Evolutionary conservation across 495 filamentous ascomycete genomes (phyloP).

Genomic region (Hypoxylon lienhwacheense): DNA sequence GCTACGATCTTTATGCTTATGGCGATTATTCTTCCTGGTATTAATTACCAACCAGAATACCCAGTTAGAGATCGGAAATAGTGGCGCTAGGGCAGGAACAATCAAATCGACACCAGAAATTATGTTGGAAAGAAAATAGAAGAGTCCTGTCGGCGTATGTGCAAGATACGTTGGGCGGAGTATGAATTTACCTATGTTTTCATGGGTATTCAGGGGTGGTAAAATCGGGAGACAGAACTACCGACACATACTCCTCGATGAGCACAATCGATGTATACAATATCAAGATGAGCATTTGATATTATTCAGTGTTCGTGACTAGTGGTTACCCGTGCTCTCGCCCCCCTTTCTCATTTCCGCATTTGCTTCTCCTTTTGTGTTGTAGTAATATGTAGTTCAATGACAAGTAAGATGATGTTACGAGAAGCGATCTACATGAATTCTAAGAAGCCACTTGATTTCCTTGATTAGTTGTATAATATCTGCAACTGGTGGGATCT

Average conservation of each 20-base stretch:
- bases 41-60: slow-evolving; percentile 48
- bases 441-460: not conserved
- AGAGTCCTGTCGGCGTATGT: slow-evolving; percentile 60
- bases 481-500: slow-evolving; percentile 2
- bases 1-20: slow-evolving; percentile 56
- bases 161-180: slow-evolving; percentile 70
- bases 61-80: slow-evolving; percentile 38
- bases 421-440: slow-evolving; percentile 1
- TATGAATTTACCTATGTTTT: slow-evolving; percentile 38
- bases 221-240: slow-evolving; percentile 44
- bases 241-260: slow-evolving; percentile 64
- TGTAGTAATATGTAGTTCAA: slow-evolving; percentile 2
- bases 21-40: slow-evolving; percentile 53
- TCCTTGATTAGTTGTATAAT: slow-evolving; percentile 16
- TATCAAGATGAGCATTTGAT: slow-evolving; percentile 75
- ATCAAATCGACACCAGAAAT: slow-evolving; percentile 37
- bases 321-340: too few species aligned
- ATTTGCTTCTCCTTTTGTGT: not conserved
- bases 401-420: not conserved
- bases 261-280: slow-evolving; percentile 76
- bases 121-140: slow-evolving; percentile 42
- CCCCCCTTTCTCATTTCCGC: too few species aligned
- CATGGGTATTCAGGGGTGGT: too few species aligned
- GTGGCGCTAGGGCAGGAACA: slow-evolving; percentile 51
- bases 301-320: slow-evolving; percentile 71